Evolutionary conservation across 2,329 filamentous ascomycete species (phyloP).

Genomic region (Botrytis pseudocinerea): DNA sequence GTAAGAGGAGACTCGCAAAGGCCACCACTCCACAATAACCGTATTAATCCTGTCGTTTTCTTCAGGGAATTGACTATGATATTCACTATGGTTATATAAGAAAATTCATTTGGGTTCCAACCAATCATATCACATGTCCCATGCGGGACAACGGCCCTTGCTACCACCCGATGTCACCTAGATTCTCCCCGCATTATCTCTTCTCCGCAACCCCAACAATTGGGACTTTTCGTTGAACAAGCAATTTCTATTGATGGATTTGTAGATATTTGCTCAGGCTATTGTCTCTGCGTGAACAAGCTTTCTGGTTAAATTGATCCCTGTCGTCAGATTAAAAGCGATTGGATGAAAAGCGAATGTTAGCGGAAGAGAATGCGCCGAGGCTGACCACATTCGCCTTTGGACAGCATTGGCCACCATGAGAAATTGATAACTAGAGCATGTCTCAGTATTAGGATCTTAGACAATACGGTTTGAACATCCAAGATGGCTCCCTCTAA

Average conservation of each 20-base stretch:
- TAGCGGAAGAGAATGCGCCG: not conserved
- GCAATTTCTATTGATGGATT: constrained; percentile 5
- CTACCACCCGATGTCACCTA: not conserved
- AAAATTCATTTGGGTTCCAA: not conserved
- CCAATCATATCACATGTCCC: not conserved
- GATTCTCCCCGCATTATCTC: not conserved
- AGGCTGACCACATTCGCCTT: not conserved
- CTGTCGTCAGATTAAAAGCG: not conserved
- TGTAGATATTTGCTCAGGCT: not conserved
- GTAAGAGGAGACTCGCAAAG: not conserved
- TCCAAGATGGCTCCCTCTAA: not conserved
- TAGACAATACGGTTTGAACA: not conserved
- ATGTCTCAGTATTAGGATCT: not conserved
- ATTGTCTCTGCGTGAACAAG: not conserved
- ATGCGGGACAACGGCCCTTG: constrained; percentile 8
- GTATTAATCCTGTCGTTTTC: not conserved
- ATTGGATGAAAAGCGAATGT: not conserved
- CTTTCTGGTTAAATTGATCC: not conserved
- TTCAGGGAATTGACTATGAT: not conserved
- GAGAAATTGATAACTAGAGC: not conserved
- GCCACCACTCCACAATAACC: not conserved
- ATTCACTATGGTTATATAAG: not conserved
- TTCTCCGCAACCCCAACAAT: not conserved
- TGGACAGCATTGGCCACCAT: not conserved
- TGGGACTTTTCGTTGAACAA: not conserved